Base-by-base conservation (phyloP, 345 rosid species). In the Physaria fendleri region DNA sequence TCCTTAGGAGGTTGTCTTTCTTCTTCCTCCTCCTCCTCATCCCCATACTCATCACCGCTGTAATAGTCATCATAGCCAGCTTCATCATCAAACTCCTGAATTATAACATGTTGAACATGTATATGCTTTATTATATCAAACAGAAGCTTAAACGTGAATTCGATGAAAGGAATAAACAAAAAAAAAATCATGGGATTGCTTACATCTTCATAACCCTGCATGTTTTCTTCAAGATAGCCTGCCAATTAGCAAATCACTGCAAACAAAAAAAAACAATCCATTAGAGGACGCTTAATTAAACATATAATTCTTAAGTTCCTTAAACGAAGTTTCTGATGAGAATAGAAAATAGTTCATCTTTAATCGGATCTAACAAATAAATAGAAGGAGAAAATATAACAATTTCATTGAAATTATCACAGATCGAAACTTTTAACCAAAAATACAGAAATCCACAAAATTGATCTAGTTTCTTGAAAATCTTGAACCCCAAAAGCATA, bases 1-100 rank as follows among this genome's bases (percentile, higher is more conserved):
- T 66, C 76, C 32, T 66, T 60, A 1, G 76, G 51, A 7, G 72
- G 68, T 5, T 29, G 33, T 25, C 53, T 27, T 14, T 71, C 81
- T 72, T 78, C 90, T 57, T 72, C 82, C 5, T 65, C 71, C 1
- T 68, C 66, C 0, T 59, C 45, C 2, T 68, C 60, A 1, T 30
- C 62, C n/a, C 54, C 76, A 1, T 66, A 47, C 17, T 53, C 72
- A 34, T 47, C 72, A 44, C 58, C 62, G 24, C 62, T 62, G 1
- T 66, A 62, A n/a, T 72, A 72, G 4, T 66, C 69, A 9, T 72
- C 76, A 24, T 72, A 61, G 2, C 71, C 72, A 34, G 52, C 49
- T 30, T 62, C 58, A 3, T 66, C 76, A 6, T 66, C 72, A 61
- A 61, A 41, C 22, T 72, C 76, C 72, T 72, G 67, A 54, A 66